These are phyloP conservation scores for Fraxinus quadrangulata DNA, from an alignment of 257 asterid genomes.

Conservation along the genomic window DNA sequence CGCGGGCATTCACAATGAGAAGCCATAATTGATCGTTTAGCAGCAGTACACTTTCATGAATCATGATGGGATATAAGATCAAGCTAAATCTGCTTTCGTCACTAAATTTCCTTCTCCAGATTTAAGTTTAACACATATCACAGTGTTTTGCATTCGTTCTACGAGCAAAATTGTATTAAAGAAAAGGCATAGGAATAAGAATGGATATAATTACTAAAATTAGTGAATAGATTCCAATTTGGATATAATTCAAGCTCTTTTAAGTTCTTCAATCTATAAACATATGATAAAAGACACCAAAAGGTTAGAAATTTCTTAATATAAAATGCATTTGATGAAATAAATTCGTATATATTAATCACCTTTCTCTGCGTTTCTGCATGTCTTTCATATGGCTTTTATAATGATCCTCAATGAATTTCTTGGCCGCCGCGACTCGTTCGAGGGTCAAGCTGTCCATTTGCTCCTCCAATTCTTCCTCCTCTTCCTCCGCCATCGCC, in stretches of 20 bases:
- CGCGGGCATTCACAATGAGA: neutral
- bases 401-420: constrained; percentile 78
- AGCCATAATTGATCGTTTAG: neutral
- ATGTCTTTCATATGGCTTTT: constrained; percentile 63
- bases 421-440: constrained; percentile 84
- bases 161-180: neutral
- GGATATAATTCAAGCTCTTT: neutral
- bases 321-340: neutral
- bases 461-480: constrained; percentile 46
- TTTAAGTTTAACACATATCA: neutral
- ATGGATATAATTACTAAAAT: neutral
- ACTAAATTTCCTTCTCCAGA: neutral
- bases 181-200: neutral
- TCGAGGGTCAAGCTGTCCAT: constrained; percentile 59
- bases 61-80: neutral
- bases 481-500: constrained; percentile 32
- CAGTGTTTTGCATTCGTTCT: neutral
- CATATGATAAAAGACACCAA: neutral
- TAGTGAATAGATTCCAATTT: neutral
- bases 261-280: neutral
- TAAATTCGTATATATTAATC: neutral
- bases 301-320: neutral
- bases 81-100: neutral
- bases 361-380: constrained; percentile 68
- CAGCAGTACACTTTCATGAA: neutral